A percentile compares a stretch with the other conserved stretches of the same genome.
Conservation (phyloP, 805 yeast genomes). For the Myxozyma melibiosi region DNA sequence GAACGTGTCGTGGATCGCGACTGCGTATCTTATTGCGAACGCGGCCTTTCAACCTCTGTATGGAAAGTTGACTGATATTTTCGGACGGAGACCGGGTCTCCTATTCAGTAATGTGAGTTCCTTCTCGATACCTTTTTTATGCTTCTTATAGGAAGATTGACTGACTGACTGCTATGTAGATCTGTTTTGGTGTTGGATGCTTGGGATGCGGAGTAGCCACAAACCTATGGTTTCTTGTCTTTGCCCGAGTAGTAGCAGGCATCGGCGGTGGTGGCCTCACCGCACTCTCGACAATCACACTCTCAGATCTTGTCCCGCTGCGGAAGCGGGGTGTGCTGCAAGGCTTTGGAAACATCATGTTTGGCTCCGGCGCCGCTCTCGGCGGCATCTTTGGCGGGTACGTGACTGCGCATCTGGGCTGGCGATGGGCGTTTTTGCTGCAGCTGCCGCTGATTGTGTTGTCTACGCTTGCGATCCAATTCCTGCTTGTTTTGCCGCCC, state of each 20-base stretch:
- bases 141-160: too few relatives aligned
- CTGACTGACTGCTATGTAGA: neutral
- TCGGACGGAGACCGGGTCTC: conserved; percentile 47
- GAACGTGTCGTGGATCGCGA: conserved; percentile 71
- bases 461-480: conserved; percentile 71
- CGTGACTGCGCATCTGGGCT: conserved; percentile 51
- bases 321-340: conserved; percentile 71
- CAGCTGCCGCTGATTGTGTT: conserved; percentile 50
- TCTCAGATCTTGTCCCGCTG: conserved; percentile 67
- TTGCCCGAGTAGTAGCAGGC: conserved; percentile 66
- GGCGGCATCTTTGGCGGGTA: conserved; percentile 55
- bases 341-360: conserved; percentile 67
- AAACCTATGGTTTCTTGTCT: conserved; percentile 31
- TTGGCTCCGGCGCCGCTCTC: conserved; percentile 65
- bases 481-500: conserved; percentile 54
- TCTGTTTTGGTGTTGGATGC: conserved; percentile 54
- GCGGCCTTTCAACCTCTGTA: conserved; percentile 78
- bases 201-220: conserved; percentile 50
- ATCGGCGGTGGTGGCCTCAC: conserved; percentile 78
- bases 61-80: conserved; percentile 70
- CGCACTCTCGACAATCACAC: conserved; percentile 64
- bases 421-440: conserved; percentile 50
- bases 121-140: neutral
- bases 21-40: conserved; percentile 67
- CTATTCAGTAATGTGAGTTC: conserved; percentile 47